Evolutionary conservation across 805 yeast genomes (phyloP).

Genomic region (Kodamaea fukazawae): DNA sequence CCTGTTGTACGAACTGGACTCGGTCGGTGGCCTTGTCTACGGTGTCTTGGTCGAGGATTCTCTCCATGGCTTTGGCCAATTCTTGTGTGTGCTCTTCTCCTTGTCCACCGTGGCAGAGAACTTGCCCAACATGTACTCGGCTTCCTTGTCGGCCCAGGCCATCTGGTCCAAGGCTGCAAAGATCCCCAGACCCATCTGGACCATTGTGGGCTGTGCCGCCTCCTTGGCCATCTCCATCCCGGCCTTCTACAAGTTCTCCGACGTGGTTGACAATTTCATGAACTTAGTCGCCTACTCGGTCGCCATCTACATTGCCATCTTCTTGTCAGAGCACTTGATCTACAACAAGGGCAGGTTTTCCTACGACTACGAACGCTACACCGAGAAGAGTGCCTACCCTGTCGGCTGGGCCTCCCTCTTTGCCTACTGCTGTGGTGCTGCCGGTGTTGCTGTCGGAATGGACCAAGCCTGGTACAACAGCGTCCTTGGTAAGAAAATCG

Average conservation of each 20-base stretch:
- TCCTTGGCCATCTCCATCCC: constrained; percentile 88
- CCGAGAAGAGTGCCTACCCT: constrained; percentile 59
- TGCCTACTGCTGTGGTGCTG: constrained; percentile 79
- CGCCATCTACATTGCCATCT: constrained; percentile 76
- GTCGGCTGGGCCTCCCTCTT: constrained; percentile 76
- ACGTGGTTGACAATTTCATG: constrained; percentile 84
- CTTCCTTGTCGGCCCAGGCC: constrained; percentile 83
- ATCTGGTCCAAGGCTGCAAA: constrained; percentile 69
- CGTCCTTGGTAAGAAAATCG: constrained; percentile 59
- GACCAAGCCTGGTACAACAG: constrained; percentile 84
- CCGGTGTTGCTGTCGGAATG: constrained; percentile 87
- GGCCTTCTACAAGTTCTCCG: constrained; percentile 69
- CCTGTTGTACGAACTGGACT: constrained; percentile 48
- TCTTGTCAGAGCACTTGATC: constrained; percentile 76
- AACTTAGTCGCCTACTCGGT: constrained; percentile 87
- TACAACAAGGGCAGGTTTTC: constrained; percentile 63
- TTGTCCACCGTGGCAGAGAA: constrained; percentile 87
- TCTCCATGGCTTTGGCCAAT: constrained; percentile 84
- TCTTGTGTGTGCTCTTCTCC: constrained; percentile 83
- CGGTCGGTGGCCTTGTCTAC: constrained; percentile 81
- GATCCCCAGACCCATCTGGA: constrained; percentile 84
- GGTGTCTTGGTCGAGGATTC: constrained; percentile 76
- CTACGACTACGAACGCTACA: constrained; percentile 62
- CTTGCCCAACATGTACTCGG: constrained; percentile 91
- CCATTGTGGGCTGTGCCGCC: constrained; percentile 66